Conservation (phyloP, 164 flowering plant species). For the Berberis vulgaris region DNA sequence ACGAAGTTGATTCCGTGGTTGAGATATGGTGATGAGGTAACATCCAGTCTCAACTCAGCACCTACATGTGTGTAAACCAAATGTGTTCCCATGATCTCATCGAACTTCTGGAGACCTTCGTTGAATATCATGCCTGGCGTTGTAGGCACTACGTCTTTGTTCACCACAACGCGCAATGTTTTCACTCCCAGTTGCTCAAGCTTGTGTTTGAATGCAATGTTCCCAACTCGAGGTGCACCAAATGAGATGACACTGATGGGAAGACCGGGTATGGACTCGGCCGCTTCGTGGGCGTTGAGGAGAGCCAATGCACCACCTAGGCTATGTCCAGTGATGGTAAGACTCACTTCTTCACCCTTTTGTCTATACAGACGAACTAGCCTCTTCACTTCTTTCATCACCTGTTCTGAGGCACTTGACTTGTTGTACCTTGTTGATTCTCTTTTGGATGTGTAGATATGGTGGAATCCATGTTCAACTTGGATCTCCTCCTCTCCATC, state of each 20-base stretch:
- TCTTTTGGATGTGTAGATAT: slow-evolving; percentile 39
- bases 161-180: slow-evolving; percentile 28
- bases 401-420: slow-evolving; percentile 51
- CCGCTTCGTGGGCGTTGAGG: slow-evolving; percentile 50
- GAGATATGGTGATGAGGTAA: slow-evolving; percentile 29
- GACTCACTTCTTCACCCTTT: slow-evolving; percentile 45
- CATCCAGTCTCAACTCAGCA: slow-evolving; percentile 39
- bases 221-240: slow-evolving; percentile 68
- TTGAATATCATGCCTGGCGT: slow-evolving; percentile 44
- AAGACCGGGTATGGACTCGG: slow-evolving; percentile 19
- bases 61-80: slow-evolving; percentile 60
- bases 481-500: slow-evolving; percentile 14
- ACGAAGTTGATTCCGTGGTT: slow-evolving; percentile 23
- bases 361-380: slow-evolving; percentile 24
- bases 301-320: slow-evolving; percentile 63
- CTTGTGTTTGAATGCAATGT: slow-evolving; percentile 34
- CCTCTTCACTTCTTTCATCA: slow-evolving; percentile 36
- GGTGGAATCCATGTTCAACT: slow-evolving; percentile 53
- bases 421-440: slow-evolving; percentile 42
- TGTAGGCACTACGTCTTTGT: slow-evolving; percentile 46
- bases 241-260: slow-evolving; percentile 46
- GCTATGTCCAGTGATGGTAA: slow-evolving; percentile 71
- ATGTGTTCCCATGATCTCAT: slow-evolving; percentile 21
- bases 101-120: slow-evolving; percentile 24
- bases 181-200: slow-evolving; percentile 33